Percentiles rank a stretch among this genome's conserved stretches.
phyloP scores from a whole-genome alignment of 2,329 filamentous ascomycete genomes.

The Neophaeococcomyces mojaviensis region DNA sequence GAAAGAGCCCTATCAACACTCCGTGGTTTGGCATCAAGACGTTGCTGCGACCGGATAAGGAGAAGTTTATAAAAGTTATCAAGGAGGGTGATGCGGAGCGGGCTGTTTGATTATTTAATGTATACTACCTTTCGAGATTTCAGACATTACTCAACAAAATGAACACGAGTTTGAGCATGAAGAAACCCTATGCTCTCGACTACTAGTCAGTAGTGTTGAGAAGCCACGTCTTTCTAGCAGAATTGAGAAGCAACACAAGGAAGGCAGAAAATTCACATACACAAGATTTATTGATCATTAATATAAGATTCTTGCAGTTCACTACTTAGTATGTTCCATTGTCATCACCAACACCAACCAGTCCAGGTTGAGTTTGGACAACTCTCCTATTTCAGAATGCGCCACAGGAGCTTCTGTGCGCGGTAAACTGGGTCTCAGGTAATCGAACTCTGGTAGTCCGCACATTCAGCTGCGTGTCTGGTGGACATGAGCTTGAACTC shows the following conservation, averaged over 20 bases:
- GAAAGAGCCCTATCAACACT: slow-evolving; percentile 56
- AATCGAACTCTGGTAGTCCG: slow-evolving; percentile 7
- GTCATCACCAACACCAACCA: background rate
- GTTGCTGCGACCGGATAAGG: slow-evolving; percentile 27
- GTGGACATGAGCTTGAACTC: slow-evolving; percentile 3
- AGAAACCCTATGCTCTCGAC: too few relatives aligned
- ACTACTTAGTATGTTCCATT: too few relatives aligned
- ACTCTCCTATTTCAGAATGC: background rate
- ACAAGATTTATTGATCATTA: too few relatives aligned
- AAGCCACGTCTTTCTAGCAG: too few relatives aligned
- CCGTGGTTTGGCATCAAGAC: slow-evolving; percentile 52
- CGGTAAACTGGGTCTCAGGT: slow-evolving; percentile 2
- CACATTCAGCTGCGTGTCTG: slow-evolving; percentile 2
- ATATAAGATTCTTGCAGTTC: too few relatives aligned
- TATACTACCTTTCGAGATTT: too few relatives aligned
- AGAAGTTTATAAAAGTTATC: slow-evolving; percentile 17
- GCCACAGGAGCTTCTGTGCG: too few relatives aligned
- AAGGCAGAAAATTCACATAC: too few relatives aligned
- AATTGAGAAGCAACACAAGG: too few relatives aligned
- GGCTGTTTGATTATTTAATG: slow-evolving; percentile 10
- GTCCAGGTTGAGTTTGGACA: background rate
- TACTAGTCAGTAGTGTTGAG: too few relatives aligned
- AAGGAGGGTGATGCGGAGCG: slow-evolving; percentile 14
- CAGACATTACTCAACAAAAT: background rate
- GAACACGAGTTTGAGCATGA: background rate